Percentiles rank a stretch among this genome's conserved stretches.
Conservation (phyloP, 768 basidiomycete species). For the Lactarius sanguifluus region DNA sequence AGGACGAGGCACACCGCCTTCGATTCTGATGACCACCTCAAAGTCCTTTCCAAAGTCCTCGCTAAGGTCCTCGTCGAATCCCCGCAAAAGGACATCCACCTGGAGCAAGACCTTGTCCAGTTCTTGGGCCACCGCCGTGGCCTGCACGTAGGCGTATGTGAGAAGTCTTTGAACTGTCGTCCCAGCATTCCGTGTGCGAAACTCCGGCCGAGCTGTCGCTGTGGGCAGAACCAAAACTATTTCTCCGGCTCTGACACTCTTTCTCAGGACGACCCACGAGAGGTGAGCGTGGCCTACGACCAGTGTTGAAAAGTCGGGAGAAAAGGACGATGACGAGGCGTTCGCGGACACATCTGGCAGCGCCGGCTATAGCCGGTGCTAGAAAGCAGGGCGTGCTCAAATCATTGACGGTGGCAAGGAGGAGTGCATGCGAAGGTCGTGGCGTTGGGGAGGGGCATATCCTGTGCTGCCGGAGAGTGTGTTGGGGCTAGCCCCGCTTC, state of each 20-base stretch:
- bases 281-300: conserved; percentile 24
- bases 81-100: conserved; percentile 73
- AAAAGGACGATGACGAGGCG: conserved; percentile 64
- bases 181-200: conserved; percentile 55
- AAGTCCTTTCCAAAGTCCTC: conserved; percentile 39
- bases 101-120: conserved; percentile 69
- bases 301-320: conserved; percentile 55
- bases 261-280: conserved; percentile 9
- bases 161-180: conserved; percentile 72
- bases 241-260: conserved; percentile 9
- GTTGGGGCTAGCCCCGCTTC: conserved; percentile 1
- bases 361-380: conserved; percentile 50
- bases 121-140: conserved; percentile 71
- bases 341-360: conserved; percentile 46
- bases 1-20: conserved; percentile 30
- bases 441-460: conserved; percentile 29
- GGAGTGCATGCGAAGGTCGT: conserved; percentile 36
- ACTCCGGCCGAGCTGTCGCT: conserved; percentile 27
- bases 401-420: conserved; percentile 55
- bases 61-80: conserved; percentile 47
- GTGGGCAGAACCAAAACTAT: conserved; percentile 15
- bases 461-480: conserved; percentile 4
- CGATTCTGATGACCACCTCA: conserved; percentile 35
- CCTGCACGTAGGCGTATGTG: conserved; percentile 82
- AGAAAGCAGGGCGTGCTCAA: conserved; percentile 58